phyloP scores from a whole-genome alignment of 176 grass and related monocot genomes.

The Eremochloa ophiuroides region DNA sequence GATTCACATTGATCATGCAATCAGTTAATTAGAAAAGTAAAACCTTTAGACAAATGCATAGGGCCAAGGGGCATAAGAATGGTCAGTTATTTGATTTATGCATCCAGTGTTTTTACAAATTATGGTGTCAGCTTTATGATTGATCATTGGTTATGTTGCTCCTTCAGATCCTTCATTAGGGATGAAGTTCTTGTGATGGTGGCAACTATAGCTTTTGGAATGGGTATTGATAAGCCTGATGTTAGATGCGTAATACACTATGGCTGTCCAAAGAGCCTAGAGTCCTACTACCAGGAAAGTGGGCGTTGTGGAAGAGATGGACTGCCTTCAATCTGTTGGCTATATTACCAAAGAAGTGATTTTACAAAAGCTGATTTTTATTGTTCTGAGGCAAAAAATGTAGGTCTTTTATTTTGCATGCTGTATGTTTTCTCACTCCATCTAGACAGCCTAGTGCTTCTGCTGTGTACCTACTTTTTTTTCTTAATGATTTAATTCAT shows the following conservation, averaged over 20 bases:
- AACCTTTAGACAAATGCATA: background rate
- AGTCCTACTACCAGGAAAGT: conserved; percentile 99
- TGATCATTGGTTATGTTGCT: conserved; percentile 18
- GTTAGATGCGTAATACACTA: conserved; percentile 95
- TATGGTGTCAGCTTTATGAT: background rate
- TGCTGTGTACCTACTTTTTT: conserved; percentile 12
- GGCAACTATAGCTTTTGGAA: conserved; percentile 96
- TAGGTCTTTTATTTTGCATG: conserved; percentile 19
- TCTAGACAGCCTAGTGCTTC: conserved; percentile 8
- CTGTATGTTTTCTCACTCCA: background rate
- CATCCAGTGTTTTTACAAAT: background rate
- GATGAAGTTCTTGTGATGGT: conserved; percentile 87
- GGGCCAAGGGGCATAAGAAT: background rate
- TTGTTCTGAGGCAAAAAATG: conserved; percentile 63
- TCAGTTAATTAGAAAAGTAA: background rate
- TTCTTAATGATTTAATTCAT: conserved; percentile 20
- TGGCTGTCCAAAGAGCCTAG: conserved; percentile 89
- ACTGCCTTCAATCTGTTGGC: conserved; percentile 77
- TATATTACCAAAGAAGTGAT: conserved; percentile 96
- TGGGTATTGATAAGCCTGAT: conserved; percentile 98
- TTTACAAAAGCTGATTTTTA: conserved; percentile 93
- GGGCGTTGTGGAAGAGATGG: conserved; percentile 95
- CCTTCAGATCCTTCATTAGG: conserved; percentile 78
- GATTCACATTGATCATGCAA: conserved; percentile 7
- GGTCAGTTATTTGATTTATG: background rate